These are phyloP conservation scores for Geosiphon pyriformis DNA, from an alignment of 192 early-diverging fungal species.

Conservation along the genomic window DNA sequence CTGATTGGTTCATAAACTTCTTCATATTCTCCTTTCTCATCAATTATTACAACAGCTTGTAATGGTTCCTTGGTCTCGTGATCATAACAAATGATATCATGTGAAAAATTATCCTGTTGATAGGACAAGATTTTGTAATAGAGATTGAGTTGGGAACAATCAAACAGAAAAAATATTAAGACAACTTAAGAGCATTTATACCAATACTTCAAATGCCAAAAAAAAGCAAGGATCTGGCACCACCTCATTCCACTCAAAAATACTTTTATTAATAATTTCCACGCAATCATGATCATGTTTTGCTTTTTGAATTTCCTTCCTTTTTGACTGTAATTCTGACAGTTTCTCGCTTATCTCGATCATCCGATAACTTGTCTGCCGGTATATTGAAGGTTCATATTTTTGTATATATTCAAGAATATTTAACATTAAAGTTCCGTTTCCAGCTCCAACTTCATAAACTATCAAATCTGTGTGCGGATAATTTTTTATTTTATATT, in stretches of 20 bases:
- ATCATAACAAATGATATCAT: constrained; percentile 91
- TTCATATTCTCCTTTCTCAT: constrained; percentile 76
- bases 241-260: constrained; percentile 81
- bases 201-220: constrained; percentile 94
- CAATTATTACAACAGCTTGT: constrained; percentile 78
- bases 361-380: constrained; percentile 74
- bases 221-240: constrained; percentile 81
- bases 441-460: constrained; percentile 96
- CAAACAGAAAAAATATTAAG: too few relatives aligned
- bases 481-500: constrained; percentile 61
- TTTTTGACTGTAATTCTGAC: constrained; percentile 58
- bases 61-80: constrained; percentile 60
- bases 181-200: too few relatives aligned
- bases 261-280: constrained; percentile 81
- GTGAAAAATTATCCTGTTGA: constrained; percentile 96
- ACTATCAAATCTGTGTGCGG: constrained; percentile 69
- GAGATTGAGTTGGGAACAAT: background rate
- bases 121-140: too few relatives aligned
- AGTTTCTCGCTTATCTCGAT: constrained; percentile 90
- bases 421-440: constrained; percentile 92
- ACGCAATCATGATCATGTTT: constrained; percentile 50
- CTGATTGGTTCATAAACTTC: constrained; percentile 78
- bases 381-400: constrained; percentile 74
- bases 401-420: constrained; percentile 84
- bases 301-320: constrained; percentile 37